Percentiles rank a stretch among this genome's conserved stretches.
Conservation (phyloP, 306 rosid species). For the Vicia villosa region DNA sequence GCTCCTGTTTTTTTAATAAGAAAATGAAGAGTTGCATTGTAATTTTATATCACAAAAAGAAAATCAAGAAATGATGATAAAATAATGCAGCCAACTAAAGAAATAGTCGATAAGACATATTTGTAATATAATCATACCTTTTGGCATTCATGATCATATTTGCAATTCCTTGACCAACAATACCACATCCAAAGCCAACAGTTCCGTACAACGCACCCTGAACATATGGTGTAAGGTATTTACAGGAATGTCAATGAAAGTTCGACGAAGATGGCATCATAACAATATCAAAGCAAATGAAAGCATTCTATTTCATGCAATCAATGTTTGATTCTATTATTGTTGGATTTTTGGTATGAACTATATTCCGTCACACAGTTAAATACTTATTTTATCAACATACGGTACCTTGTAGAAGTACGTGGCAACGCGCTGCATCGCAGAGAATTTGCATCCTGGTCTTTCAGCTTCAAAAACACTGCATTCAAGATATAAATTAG, state of each 20-base stretch:
- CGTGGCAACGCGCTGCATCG: constrained; percentile 72
- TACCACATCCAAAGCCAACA: constrained; percentile 94
- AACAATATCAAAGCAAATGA: constrained; percentile 24
- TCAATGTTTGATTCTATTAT: constrained; percentile 12
- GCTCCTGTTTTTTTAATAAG: constrained; percentile 55
- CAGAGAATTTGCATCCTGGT: constrained; percentile 81
- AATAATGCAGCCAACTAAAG: constrained; percentile 16
- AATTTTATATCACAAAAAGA: not conserved
- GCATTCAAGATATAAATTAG: constrained; percentile 44
- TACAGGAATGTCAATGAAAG: constrained; percentile 33
- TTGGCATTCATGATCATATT: constrained; percentile 90
- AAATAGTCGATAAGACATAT: constrained; percentile 18
- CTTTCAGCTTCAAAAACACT: constrained; percentile 96
- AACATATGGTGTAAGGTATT: constrained; percentile 8
- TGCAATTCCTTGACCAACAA: constrained; percentile 95
- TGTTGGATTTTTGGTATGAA: constrained; percentile 3
- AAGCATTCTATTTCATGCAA: constrained; percentile 19
- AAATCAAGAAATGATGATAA: not conserved
- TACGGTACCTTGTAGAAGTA: constrained; percentile 72
- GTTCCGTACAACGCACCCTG: constrained; percentile 91
- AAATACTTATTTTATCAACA: constrained; percentile 18
- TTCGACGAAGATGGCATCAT: constrained; percentile 3
- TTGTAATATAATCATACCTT: constrained; percentile 48
- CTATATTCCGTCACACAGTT: constrained; percentile 14
- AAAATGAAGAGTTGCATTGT: not conserved